Conservation (phyloP, 2,329 filamentous ascomycete species). For the Colletotrichum sp. region DNA sequence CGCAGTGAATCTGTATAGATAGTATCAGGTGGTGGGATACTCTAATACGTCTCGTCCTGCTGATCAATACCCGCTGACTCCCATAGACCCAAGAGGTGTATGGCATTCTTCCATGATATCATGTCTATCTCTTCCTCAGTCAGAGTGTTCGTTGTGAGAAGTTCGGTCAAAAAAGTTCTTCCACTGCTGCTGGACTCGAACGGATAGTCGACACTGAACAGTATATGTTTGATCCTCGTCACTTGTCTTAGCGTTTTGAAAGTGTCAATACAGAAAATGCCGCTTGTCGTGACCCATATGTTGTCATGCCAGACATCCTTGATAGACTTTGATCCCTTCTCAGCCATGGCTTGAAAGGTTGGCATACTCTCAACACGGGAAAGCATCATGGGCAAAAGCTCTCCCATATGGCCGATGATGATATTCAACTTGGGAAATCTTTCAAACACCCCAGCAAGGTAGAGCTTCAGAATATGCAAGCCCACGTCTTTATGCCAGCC, state of each 20-base stretch:
- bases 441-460: neutral
- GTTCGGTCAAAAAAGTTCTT: rapidly evolving
- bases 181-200: neutral
- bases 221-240: rapidly evolving
- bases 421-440: neutral
- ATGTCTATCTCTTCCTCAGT: neutral
- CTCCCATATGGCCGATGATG: neutral
- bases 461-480: neutral
- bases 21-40: rapidly evolving
- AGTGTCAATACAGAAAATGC: neutral
- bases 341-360: neutral
- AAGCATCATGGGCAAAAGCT: neutral
- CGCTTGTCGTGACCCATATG: neutral
- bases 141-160: neutral
- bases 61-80: neutral
- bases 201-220: neutral
- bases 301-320: neutral
- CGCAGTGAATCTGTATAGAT: rapidly evolving
- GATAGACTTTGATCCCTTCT: neutral
- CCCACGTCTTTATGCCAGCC: neutral
- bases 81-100: rapidly evolving
- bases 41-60: rapidly evolving
- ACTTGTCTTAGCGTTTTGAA: neutral
- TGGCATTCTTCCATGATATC: rapidly evolving
- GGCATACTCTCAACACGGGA: neutral